Percentiles rank a stretch among this genome's conserved stretches.
Evolutionary conservation across 2,329 filamentous ascomycete genomes (phyloP).

Genomic region (Sporothrix schenckii): DNA sequence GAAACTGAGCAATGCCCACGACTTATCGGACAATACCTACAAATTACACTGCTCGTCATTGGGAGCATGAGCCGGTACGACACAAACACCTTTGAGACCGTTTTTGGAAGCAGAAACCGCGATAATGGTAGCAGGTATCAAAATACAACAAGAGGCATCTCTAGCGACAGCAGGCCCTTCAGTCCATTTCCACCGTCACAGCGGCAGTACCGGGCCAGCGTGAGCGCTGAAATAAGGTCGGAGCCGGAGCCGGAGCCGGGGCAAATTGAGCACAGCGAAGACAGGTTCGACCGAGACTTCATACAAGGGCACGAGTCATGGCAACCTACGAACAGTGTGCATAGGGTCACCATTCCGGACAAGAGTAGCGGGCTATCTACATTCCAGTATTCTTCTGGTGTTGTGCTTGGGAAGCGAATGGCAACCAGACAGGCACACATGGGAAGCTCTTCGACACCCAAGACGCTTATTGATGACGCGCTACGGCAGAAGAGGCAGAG

Average conservation of each 20-base stretch:
- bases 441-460: neutral
- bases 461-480: neutral
- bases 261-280: too few relatives aligned
- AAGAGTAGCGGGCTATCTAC: neutral
- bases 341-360: neutral
- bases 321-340: too few relatives aligned
- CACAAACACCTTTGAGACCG: too few relatives aligned
- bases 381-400: neutral
- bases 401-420: neutral
- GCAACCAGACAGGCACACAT: neutral
- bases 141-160: neutral
- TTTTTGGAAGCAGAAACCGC: conserved; percentile 5
- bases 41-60: neutral
- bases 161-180: neutral
- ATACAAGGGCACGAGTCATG: neutral
- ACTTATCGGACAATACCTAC: neutral
- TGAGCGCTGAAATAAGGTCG: neutral
- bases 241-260: neutral
- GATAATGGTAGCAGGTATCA: neutral
- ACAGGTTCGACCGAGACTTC: too few relatives aligned
- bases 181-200: conserved; percentile 17
- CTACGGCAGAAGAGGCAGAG: neutral
- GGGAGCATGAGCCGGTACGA: conserved; percentile 5
- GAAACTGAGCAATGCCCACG: neutral
- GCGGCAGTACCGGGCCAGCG: neutral